Conservation (phyloP, 192 early-diverging fungal species). For the Rhizophlyctis rosea region DNA sequence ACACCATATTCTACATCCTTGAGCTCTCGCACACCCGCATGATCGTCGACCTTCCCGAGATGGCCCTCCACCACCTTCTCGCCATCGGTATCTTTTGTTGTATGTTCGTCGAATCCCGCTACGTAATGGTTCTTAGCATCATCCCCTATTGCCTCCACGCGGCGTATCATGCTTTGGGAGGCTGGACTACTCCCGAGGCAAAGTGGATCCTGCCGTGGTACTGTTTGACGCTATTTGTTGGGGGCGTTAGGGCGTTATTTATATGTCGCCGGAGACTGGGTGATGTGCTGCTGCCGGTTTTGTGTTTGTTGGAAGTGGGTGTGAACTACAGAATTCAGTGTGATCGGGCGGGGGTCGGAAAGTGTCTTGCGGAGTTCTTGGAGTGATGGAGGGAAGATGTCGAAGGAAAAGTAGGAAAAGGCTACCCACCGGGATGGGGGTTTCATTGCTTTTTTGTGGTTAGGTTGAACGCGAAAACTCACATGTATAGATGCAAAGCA, state of each 20-base stretch:
- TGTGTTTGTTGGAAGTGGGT: background rate
- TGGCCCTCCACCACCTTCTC: slow-evolving; percentile 10
- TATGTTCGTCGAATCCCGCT: background rate
- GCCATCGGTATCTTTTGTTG: slow-evolving; percentile 10
- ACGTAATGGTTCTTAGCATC: slow-evolving; percentile 8
- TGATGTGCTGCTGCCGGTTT: background rate
- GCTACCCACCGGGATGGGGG: too few relatives aligned
- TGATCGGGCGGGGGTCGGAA: background rate
- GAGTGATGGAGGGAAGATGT: too few relatives aligned
- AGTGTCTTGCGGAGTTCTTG: background rate
- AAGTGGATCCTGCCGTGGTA: background rate
- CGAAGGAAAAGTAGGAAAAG: too few relatives aligned
- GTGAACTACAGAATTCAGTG: slow-evolving; percentile 6
- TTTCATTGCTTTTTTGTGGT: too few relatives aligned
- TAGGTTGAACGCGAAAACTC: too few relatives aligned
- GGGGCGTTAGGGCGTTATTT: background rate
- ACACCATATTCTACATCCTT: background rate
- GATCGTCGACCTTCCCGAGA: background rate
- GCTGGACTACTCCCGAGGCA: background rate
- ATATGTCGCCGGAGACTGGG: background rate
- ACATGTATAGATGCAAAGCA: too few relatives aligned
- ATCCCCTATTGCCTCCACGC: slow-evolving; percentile 6
- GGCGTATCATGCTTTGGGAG: background rate
- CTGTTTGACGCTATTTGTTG: background rate
- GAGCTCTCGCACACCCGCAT: slow-evolving; percentile 2